Conservation (phyloP, 768 basidiomycete species). For the Russula compacta region DNA sequence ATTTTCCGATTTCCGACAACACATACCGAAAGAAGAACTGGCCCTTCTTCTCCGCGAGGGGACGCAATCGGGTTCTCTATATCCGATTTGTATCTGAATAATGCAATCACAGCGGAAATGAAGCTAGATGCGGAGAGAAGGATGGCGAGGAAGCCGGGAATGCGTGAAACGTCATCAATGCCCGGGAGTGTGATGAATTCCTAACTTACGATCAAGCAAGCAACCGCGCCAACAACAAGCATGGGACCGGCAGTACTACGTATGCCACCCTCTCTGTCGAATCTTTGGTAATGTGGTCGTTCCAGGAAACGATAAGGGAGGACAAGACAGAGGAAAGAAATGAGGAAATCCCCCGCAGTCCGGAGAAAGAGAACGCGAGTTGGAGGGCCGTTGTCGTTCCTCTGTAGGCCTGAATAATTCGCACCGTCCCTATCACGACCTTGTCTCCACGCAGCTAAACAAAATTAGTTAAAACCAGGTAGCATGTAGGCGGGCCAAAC, state of each 20-base stretch:
- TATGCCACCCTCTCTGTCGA: conserved; percentile 54
- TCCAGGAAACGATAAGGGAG: conserved; percentile 70
- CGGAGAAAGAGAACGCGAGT: conserved; percentile 36
- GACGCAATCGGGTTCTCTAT: conserved; percentile 42
- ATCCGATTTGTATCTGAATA: conserved; percentile 63
- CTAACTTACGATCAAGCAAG: conserved; percentile 26
- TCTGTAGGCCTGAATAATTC: conserved; percentile 15
- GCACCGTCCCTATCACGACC: conserved; percentile 1
- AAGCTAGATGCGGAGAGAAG: conserved; percentile 63
- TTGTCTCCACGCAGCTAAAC: conserved; percentile 17
- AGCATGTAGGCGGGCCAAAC: background rate
- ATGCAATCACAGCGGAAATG: conserved; percentile 55
- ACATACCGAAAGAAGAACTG: conserved; percentile 45
- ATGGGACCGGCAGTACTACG: conserved; percentile 40
- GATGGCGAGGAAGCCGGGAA: conserved; percentile 58
- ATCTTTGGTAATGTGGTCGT: conserved; percentile 37
- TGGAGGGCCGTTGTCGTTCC: background rate
- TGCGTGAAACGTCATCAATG: conserved; percentile 52
- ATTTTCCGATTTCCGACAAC: conserved; percentile 8
- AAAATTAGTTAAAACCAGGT: background rate
- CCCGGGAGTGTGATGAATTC: conserved; percentile 56
- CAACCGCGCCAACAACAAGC: conserved; percentile 54
- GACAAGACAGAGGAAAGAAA: conserved; percentile 62
- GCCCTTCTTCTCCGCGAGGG: conserved; percentile 41
- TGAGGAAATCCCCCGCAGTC: conserved; percentile 45